A percentile compares a stretch with the other conserved stretches of the same genome.
Evolutionary conservation across 805 yeast species (phyloP).

Genomic region (Priceomyces melissophilus): DNA sequence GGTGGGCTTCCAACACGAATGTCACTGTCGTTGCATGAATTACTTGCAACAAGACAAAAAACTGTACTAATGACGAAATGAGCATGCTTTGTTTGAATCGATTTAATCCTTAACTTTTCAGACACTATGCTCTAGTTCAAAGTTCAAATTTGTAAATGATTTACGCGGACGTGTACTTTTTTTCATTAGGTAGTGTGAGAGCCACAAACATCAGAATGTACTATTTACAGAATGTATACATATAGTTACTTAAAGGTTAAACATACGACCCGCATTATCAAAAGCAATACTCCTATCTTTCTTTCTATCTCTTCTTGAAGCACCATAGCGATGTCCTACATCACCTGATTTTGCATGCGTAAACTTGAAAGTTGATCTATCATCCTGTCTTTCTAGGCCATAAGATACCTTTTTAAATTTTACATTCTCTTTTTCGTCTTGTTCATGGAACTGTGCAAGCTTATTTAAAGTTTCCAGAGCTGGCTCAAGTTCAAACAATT

Average conservation of each 20-base stretch:
- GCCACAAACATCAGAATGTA: not conserved
- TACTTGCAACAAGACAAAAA: conserved; percentile 24
- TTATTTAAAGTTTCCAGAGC: conserved; percentile 74
- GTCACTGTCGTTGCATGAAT: conserved; percentile 61
- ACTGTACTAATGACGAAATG: not conserved
- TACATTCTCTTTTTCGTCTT: conserved; percentile 33
- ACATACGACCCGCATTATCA: conserved; percentile 63
- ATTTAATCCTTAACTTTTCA: not conserved
- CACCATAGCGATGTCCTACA: conserved; percentile 92
- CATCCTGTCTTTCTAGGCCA: conserved; percentile 66
- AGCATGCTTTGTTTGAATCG: not conserved
- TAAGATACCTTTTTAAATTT: conserved; percentile 32
- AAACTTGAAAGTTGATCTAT: conserved; percentile 69
- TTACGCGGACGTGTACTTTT: conserved; percentile 1
- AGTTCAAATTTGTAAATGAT: not conserved
- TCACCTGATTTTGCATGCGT: conserved; percentile 74
- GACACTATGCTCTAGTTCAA: too few relatives aligned
- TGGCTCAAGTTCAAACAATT: conserved; percentile 78
- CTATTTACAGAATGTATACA: not conserved
- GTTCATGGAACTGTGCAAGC: conserved; percentile 59
- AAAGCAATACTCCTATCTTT: conserved; percentile 74
- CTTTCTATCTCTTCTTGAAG: conserved; percentile 82
- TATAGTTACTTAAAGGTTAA: conserved; percentile 7
- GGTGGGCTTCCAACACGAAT: conserved; percentile 72
- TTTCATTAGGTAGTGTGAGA: not conserved